Conservation (phyloP, 179 eudicot genomes). For the Silene coronaria region DNA sequence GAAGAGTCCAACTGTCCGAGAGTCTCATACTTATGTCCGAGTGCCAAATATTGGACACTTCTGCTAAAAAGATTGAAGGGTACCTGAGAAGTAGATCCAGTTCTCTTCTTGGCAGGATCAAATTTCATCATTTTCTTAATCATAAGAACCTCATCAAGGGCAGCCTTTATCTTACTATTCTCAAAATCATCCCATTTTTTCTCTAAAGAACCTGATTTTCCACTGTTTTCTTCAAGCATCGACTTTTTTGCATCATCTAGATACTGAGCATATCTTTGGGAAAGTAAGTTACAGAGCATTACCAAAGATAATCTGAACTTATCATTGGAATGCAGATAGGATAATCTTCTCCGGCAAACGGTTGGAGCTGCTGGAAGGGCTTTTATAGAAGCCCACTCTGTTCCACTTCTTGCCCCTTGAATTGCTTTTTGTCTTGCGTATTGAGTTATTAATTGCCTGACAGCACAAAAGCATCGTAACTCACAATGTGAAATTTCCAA, state of each 20-base stretch:
- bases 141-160: conserved; percentile 65
- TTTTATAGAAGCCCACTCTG: conserved; percentile 59
- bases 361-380: conserved; percentile 71
- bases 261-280: conserved; percentile 59
- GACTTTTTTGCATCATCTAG: conserved; percentile 33
- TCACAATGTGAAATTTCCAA: conserved; percentile 6
- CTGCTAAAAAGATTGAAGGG: too few species aligned
- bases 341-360: conserved; percentile 72
- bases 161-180: conserved; percentile 38
- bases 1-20: too few species aligned
- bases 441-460: conserved; percentile 66
- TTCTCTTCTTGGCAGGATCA: conserved; percentile 39
- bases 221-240: conserved; percentile 24
- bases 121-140: conserved; percentile 33
- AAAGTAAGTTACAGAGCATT: conserved; percentile 71
- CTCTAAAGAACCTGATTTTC: conserved; percentile 22
- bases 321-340: conserved; percentile 40
- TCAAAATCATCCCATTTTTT: conserved; percentile 73
- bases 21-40: too few species aligned
- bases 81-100: conserved; percentile 34
- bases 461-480: not conserved
- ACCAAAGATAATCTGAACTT: conserved; percentile 60
- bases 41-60: not conserved
- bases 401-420: conserved; percentile 73
- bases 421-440: conserved; percentile 78